A percentile compares a stretch with the other conserved stretches of the same genome.
phyloP scores from a whole-genome alignment of 768 basidiomycete species.

The Termitomyces titanicus region DNA sequence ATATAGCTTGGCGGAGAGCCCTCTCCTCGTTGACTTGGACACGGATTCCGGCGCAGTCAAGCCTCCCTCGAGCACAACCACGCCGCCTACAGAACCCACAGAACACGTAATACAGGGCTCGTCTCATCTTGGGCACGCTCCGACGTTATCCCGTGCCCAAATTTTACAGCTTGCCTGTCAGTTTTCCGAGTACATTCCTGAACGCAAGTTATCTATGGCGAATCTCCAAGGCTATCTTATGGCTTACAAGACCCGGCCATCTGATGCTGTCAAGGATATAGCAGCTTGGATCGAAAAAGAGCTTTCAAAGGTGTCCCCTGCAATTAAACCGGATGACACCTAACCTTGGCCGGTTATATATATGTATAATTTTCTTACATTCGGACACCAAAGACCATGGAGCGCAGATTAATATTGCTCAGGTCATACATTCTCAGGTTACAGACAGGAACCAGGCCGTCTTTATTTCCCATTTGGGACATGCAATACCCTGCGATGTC shows the following conservation, averaged over 20 bases:
- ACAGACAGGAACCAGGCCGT: neutral
- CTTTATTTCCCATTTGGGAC: too few species aligned
- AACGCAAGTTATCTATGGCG: slow-evolving; percentile 47
- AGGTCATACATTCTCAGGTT: neutral
- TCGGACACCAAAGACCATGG: too few species aligned
- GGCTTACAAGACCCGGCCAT: slow-evolving; percentile 59
- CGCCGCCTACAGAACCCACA: slow-evolving; percentile 4
- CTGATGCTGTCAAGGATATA: slow-evolving; percentile 46
- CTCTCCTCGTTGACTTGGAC: slow-evolving; percentile 2
- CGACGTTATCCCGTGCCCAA: slow-evolving; percentile 35
- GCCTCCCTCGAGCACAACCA: neutral
- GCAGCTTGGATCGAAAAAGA: slow-evolving; percentile 50
- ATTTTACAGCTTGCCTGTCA: slow-evolving; percentile 44
- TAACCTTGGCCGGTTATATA: too few species aligned
- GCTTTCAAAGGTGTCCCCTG: slow-evolving; percentile 7
- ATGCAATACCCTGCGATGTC: neutral
- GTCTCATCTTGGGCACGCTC: slow-evolving; percentile 33
- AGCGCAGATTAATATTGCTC: too few species aligned
- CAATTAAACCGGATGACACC: neutral
- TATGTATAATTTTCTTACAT: neutral
- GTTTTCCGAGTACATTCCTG: slow-evolving; percentile 53
- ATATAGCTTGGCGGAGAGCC: slow-evolving; percentile 14
- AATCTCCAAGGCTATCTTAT: slow-evolving; percentile 61
- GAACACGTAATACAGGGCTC: slow-evolving; percentile 14
- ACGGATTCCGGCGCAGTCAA: neutral